Evolutionary conservation across 768 basidiomycete species (phyloP).

Genomic region (Xerocomellus amylosporus): DNA sequence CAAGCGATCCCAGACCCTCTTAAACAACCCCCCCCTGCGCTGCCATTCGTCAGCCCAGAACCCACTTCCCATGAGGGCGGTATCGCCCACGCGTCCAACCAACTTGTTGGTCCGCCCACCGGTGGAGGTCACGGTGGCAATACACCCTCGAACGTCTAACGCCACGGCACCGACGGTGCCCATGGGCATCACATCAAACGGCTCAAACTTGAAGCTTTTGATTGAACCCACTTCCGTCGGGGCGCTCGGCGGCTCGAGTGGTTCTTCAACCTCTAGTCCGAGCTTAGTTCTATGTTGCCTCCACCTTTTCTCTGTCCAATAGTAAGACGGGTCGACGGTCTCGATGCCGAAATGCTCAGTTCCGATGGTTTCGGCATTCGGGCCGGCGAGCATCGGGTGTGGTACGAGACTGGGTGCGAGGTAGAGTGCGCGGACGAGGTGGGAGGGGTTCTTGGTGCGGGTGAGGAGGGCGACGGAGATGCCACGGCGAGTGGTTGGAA

Average conservation of each 20-base stretch:
- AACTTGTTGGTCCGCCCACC: conserved; percentile 84
- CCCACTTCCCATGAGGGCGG: conserved; percentile 71
- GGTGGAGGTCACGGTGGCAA: conserved; percentile 72
- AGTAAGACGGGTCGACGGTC: conserved; percentile 73
- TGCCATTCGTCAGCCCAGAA: conserved; percentile 86
- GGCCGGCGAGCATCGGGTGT: conserved; percentile 70
- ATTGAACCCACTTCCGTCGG: conserved; percentile 18
- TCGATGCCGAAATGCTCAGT: conserved; percentile 46
- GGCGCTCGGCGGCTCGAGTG: conserved; percentile 37
- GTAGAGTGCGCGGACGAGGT: conserved; percentile 68
- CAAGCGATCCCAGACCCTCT: conserved; percentile 40
- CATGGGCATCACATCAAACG: conserved; percentile 59
- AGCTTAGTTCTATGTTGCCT: conserved; percentile 70
- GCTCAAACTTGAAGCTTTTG: conserved; percentile 13
- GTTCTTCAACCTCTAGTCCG: conserved; percentile 70
- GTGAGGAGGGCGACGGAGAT: conserved; percentile 64
- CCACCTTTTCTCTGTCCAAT: conserved; percentile 75
- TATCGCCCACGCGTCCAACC: conserved; percentile 80
- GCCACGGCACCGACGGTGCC: conserved; percentile 88
- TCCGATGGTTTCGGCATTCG: conserved; percentile 60
- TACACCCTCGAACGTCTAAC: conserved; percentile 69
- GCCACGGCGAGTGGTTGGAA: conserved; percentile 60
- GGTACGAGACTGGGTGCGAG: conserved; percentile 59
- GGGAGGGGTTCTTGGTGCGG: conserved; percentile 67
- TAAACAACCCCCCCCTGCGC: conserved; percentile 31